These are phyloP conservation scores for Leccinum subrobustum DNA, from an alignment of 1,284 basidiomycete genomes.

Conservation along the genomic window DNA sequence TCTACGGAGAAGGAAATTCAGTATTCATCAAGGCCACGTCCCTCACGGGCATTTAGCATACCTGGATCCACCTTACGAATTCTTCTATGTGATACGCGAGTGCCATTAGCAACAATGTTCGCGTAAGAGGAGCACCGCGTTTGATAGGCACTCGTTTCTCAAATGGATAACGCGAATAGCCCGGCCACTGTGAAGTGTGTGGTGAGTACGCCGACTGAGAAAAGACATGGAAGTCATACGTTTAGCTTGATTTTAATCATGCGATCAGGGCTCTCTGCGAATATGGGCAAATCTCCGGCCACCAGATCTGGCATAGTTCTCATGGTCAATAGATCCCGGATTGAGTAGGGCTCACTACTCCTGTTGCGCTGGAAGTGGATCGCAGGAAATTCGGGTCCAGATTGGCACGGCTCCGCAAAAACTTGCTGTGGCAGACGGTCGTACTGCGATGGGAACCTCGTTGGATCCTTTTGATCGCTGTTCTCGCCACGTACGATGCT, in stretches of 20 bases:
- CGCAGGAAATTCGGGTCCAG: slow-evolving; percentile 5
- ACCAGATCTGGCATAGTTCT: slow-evolving; percentile 21
- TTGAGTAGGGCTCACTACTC: slow-evolving; percentile 17
- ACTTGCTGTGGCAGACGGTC: slow-evolving; percentile 21
- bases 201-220: slow-evolving; percentile 3
- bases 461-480: slow-evolving; percentile 2
- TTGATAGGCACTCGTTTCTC: slow-evolving; percentile 33
- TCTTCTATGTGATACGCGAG: slow-evolving; percentile 30
- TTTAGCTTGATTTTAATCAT: slow-evolving; percentile 26
- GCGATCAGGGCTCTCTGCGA: slow-evolving; percentile 17
- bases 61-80: slow-evolving; percentile 29
- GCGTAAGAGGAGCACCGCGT: slow-evolving; percentile 19
- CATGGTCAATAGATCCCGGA: slow-evolving; percentile 26
- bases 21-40: not conserved
- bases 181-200: slow-evolving; percentile 33
- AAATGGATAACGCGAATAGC: slow-evolving; percentile 30
- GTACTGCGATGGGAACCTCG: slow-evolving; percentile 6
- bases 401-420: slow-evolving; percentile 6
- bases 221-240: slow-evolving; percentile 12
- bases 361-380: slow-evolving; percentile 25
- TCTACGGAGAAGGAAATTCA: slow-evolving; percentile 14
- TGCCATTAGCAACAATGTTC: slow-evolving; percentile 26
- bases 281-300: slow-evolving; percentile 19
- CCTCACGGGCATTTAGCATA: slow-evolving; percentile 14
- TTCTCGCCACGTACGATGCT: slow-evolving; percentile 1